Evolutionary conservation across 768 basidiomycete genomes (phyloP).

Genomic region (Mycena vitilis): DNA sequence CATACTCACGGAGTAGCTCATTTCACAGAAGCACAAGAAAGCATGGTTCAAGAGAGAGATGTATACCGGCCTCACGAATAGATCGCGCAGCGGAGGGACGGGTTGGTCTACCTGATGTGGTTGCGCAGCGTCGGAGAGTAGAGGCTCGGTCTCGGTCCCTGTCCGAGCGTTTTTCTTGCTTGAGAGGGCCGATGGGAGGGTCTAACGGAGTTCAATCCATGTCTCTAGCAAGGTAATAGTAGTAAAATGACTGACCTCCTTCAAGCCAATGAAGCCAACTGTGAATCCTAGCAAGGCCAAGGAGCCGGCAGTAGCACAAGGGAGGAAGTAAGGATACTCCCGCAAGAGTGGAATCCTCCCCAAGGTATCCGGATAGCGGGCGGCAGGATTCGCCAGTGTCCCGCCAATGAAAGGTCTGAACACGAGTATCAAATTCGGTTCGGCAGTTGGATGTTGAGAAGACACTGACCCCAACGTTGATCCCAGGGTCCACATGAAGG

Average conservation of each 20-base stretch:
- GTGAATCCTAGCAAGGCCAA: conserved; percentile 33
- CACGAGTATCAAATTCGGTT: neutral
- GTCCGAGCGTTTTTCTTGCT: conserved; percentile 31
- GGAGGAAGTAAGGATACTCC: conserved; percentile 38
- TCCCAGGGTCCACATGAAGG: conserved; percentile 50
- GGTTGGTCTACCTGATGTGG: neutral
- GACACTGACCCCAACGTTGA: conserved; percentile 49
- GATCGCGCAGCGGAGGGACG: conserved; percentile 25
- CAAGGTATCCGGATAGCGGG: conserved; percentile 28
- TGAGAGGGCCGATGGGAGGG: conserved; percentile 25
- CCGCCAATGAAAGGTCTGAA: conserved; percentile 38
- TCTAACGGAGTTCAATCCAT: conserved; percentile 5
- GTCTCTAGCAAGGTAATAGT: too few relatives aligned
- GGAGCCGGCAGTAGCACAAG: conserved; percentile 28
- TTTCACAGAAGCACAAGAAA: conserved; percentile 28
- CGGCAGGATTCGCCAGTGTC: conserved; percentile 32
- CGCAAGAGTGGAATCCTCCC: conserved; percentile 28
- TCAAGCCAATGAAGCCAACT: conserved; percentile 30
- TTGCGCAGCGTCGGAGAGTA: neutral
- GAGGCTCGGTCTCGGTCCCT: conserved; percentile 27
- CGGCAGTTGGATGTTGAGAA: too few relatives aligned
- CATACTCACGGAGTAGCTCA: conserved; percentile 19
- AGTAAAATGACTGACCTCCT: too few relatives aligned
- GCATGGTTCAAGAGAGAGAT: conserved; percentile 25
- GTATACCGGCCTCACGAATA: conserved; percentile 25